A percentile compares a stretch with the other conserved stretches of the same genome.
phyloP scores from a whole-genome alignment of 495 filamentous ascomycete genomes.

The Tuber aestivum region DNA sequence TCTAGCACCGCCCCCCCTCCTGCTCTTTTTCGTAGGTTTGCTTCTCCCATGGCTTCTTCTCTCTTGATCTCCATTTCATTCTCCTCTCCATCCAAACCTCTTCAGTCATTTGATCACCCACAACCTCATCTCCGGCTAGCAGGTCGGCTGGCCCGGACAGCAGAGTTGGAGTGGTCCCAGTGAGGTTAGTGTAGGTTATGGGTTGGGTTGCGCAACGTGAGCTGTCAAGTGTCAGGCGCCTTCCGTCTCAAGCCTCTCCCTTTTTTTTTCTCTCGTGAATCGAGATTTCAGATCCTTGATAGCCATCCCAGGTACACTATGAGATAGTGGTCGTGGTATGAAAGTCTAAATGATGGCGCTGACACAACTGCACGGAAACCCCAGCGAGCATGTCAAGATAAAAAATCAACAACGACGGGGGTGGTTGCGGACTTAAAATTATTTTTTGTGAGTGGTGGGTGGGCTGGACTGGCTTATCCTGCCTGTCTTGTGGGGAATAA shows the following conservation, averaged over 20 bases:
- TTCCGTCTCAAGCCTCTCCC: conserved; percentile 42
- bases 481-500: neutral
- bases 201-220: conserved; percentile 42
- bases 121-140: conserved; percentile 39
- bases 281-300: conserved; percentile 39
- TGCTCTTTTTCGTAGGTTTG: neutral
- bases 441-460: neutral
- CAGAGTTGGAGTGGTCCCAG: conserved; percentile 37
- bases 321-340: conserved; percentile 27
- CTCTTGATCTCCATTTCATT: conserved; percentile 36
- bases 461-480: neutral
- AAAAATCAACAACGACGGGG: neutral
- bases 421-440: neutral
- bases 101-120: conserved; percentile 42
- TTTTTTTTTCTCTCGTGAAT: conserved; percentile 33
- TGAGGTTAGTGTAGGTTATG: conserved; percentile 37
- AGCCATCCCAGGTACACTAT: conserved; percentile 34
- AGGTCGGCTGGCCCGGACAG: conserved; percentile 39
- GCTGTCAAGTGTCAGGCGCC: conserved; percentile 43
- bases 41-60: conserved; percentile 5
- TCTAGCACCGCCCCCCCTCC: neutral
- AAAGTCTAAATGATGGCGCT: conserved; percentile 36
- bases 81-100: conserved; percentile 28
- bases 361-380: conserved; percentile 24
- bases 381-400: neutral